These are phyloP conservation scores for Effrenium voratum DNA, from an alignment of 73 alveolate species.

Conservation along the genomic window DNA sequence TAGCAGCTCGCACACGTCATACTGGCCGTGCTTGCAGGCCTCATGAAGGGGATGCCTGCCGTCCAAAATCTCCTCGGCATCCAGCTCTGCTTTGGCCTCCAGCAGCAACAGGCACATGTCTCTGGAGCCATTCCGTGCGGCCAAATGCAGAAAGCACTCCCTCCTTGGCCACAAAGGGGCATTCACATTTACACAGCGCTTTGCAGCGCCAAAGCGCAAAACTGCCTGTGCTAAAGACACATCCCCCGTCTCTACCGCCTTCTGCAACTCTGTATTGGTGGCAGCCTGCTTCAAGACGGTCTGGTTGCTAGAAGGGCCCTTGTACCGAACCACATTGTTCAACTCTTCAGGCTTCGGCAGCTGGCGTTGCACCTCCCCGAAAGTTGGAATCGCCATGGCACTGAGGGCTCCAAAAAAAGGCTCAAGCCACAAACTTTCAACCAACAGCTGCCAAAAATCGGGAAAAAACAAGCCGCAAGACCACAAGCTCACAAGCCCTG, in stretches of 20 bases:
- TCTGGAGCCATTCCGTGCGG: constrained; percentile 61
- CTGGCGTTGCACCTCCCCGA: constrained; percentile 79
- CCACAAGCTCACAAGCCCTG: not conserved
- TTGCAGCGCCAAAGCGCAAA: constrained; percentile 51
- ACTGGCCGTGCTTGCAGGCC: constrained; percentile 86
- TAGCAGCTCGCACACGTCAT: constrained; percentile 61
- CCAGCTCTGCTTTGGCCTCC: constrained; percentile 88
- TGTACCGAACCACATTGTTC: constrained; percentile 74
- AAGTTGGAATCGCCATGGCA: constrained; percentile 49
- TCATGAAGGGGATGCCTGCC: constrained; percentile 89
- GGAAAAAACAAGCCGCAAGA: not conserved
- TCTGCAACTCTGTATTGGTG: constrained; percentile 83
- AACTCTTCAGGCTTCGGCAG: constrained; percentile 66
- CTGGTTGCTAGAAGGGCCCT: constrained; percentile 56
- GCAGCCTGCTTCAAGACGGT: constrained; percentile 81
- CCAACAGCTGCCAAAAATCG: not conserved
- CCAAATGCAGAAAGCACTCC: constrained; percentile 84
- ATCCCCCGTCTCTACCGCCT: constrained; percentile 81
- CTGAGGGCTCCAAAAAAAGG: not conserved
- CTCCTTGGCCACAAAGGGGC: constrained; percentile 75
- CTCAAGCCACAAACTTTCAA: not conserved
- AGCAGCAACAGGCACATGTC: constrained; percentile 56
- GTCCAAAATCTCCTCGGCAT: constrained; percentile 82
- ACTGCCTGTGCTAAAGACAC: constrained; percentile 27
- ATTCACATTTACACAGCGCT: constrained; percentile 89